phyloP scores from a whole-genome alignment of 306 rosid species.

The Cyamopsis tetragonoloba region DNA sequence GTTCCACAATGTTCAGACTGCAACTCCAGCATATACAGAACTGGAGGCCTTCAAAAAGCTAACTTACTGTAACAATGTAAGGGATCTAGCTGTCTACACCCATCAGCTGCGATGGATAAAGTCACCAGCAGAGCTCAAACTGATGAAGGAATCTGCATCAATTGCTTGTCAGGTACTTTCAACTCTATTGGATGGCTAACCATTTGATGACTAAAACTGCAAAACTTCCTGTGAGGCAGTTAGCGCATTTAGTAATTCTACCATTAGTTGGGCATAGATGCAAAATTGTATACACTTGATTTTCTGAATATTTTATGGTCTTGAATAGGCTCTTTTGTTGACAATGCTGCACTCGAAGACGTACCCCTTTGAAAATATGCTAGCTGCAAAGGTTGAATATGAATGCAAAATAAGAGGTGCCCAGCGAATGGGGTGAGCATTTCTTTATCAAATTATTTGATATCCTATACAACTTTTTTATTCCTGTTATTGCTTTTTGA shows the following conservation, averaged over 20 bases:
- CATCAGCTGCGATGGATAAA: conserved; percentile 78
- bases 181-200: conserved; percentile 6
- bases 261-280: background rate
- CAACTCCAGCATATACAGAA: conserved; percentile 52
- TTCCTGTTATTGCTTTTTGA: conserved; percentile 3
- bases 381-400: conserved; percentile 87
- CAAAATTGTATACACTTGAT: background rate
- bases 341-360: conserved; percentile 81
- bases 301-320: conserved; percentile 21
- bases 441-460: conserved; percentile 23
- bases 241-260: background rate
- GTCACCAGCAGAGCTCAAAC: conserved; percentile 82
- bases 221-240: conserved; percentile 21
- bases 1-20: conserved; percentile 78
- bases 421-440: conserved; percentile 84
- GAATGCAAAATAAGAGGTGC: conserved; percentile 97
- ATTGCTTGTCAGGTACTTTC: conserved; percentile 86
- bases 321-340: conserved; percentile 75
- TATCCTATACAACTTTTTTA: background rate
- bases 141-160: conserved; percentile 90
- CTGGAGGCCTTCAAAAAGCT: conserved; percentile 70
- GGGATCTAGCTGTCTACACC: conserved; percentile 49
- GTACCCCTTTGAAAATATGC: conserved; percentile 62
- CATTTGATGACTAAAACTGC: background rate
- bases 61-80: conserved; percentile 42